Evolutionary conservation across 2,329 filamentous ascomycete genomes (phyloP).

Genomic region (Paracorniculantispora psalliotae): DNA sequence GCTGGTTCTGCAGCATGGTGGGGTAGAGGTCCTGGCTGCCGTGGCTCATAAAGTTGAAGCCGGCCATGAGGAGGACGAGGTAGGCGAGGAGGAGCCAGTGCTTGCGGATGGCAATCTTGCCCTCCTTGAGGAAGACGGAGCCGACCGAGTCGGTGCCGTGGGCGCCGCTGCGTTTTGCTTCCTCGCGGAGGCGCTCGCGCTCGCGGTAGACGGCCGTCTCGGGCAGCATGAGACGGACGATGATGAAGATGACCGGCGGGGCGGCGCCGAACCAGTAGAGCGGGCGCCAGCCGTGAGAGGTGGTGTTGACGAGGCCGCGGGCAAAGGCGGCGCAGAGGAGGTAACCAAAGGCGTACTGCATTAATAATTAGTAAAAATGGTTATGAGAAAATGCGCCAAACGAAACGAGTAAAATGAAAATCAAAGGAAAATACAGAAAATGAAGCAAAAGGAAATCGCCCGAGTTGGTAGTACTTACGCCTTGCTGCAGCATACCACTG

Average conservation of each 20-base stretch:
- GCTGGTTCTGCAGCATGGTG: conserved; percentile 55
- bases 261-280: conserved; percentile 86
- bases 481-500: conserved; percentile 72
- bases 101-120: conserved; percentile 68
- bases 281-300: conserved; percentile 74
- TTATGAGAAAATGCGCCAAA: too few relatives aligned
- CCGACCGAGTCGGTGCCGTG: conserved; percentile 37
- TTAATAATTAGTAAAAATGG: conserved; percentile 10
- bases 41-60: conserved; percentile 89
- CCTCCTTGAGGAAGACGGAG: conserved; percentile 64
- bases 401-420: too few relatives aligned
- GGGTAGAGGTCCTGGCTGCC: conserved; percentile 63
- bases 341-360: conserved; percentile 59
- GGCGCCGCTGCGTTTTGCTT: conserved; percentile 21
- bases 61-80: conserved; percentile 80
- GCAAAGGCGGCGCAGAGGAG: conserved; percentile 55
- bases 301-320: conserved; percentile 68
- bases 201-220: conserved; percentile 72
- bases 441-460: not conserved
- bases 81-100: conserved; percentile 81
- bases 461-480: conserved; percentile 31
- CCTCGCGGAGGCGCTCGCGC: conserved; percentile 57
- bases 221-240: conserved; percentile 70
- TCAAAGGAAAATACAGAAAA: not conserved
- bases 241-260: conserved; percentile 74